phyloP scores from a whole-genome alignment of 805 yeast genomes.

The Isabelozyma pseudorhagii region DNA sequence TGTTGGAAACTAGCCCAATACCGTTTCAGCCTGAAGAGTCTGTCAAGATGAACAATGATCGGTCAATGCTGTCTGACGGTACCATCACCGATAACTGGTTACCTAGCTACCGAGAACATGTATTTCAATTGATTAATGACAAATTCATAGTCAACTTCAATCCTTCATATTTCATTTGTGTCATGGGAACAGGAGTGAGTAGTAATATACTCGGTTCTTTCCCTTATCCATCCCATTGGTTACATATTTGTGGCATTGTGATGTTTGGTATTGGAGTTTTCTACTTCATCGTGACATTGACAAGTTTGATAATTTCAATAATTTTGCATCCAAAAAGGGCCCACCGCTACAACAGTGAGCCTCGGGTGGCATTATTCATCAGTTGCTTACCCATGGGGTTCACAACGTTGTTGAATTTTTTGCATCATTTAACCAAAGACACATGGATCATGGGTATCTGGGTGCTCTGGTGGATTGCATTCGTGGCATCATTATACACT shows the following conservation, averaged over 20 bases:
- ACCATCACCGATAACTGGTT: not conserved
- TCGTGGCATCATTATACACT: conserved; percentile 49
- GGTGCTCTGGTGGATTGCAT: conserved; percentile 74
- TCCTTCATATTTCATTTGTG: conserved; percentile 64
- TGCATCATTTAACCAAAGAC: conserved; percentile 42
- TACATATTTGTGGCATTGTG: conserved; percentile 52
- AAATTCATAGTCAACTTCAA: conserved; percentile 18
- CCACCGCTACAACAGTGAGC: conserved; percentile 19
- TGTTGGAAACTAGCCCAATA: not conserved
- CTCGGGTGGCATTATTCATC: conserved; percentile 56
- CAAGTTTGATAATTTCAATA: conserved; percentile 41
- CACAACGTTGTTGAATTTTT: conserved; percentile 59
- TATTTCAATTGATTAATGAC: not conserved
- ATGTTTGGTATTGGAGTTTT: conserved; percentile 59
- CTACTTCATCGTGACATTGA: conserved; percentile 41
- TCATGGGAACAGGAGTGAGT: conserved; percentile 87
- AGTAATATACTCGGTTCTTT: conserved; percentile 58
- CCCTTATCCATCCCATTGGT: conserved; percentile 64
- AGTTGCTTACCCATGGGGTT: conserved; percentile 84
- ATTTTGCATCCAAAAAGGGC: conserved; percentile 21
- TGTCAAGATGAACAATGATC: not conserved
- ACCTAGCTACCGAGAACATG: not conserved
- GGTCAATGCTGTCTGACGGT: not conserved
- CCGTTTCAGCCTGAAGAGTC: not conserved
- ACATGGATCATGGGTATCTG: conserved; percentile 49